phyloP scores from a whole-genome alignment of 2,329 filamentous ascomycete species.

The Penicillium sp. region DNA sequence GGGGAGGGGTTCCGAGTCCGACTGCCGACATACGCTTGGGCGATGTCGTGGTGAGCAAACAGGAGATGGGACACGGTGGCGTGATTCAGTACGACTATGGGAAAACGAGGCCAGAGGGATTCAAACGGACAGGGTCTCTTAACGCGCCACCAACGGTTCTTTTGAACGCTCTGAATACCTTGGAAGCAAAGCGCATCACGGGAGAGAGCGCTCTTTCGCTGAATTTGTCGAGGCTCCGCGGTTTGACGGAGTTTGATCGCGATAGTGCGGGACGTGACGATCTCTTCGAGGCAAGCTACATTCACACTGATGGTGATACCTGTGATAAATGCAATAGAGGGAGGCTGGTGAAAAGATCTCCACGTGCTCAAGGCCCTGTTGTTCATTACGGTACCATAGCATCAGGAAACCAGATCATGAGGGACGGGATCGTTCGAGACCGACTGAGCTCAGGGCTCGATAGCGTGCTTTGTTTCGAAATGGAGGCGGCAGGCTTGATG shows the following conservation, averaged over 20 bases:
- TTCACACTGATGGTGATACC: too few species aligned
- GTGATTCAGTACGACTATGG: constrained; percentile 36
- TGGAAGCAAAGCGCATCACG: background rate
- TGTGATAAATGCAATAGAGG: background rate
- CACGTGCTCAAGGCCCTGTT: background rate
- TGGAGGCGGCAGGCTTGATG: constrained; percentile 9
- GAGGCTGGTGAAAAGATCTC: background rate
- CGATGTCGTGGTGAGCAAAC: constrained; percentile 34
- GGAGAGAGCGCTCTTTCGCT: too few species aligned
- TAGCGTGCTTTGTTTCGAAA: constrained; percentile 3
- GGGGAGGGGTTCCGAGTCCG: constrained; percentile 34
- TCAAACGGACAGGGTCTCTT: background rate
- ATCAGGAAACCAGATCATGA: constrained; percentile 1
- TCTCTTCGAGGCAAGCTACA: too few species aligned
- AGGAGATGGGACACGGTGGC: constrained; percentile 18
- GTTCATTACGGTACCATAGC: background rate
- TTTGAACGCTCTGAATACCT: background rate
- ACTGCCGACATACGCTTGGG: constrained; percentile 34
- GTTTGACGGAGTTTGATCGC: too few species aligned
- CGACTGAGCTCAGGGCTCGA: background rate
- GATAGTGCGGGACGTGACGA: background rate
- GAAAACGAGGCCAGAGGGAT: constrained; percentile 16
- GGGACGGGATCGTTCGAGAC: background rate
- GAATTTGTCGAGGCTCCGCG: too few species aligned
- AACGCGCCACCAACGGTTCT: background rate